Conservation (phyloP, 768 basidiomycete genomes). For the Russula vinacea region DNA sequence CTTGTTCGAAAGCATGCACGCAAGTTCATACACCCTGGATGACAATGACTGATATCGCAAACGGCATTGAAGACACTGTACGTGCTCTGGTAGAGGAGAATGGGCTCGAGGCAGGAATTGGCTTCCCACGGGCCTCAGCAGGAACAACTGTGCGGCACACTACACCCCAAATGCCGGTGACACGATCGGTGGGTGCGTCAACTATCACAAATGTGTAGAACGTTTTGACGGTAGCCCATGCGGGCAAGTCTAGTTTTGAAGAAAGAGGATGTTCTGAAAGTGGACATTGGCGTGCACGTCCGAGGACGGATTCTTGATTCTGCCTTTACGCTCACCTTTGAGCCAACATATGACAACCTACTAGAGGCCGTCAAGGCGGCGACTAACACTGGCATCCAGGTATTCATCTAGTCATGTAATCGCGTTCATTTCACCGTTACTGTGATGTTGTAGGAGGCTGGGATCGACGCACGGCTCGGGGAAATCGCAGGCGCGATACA, state of each 20-base stretch:
- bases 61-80: slow-evolving; percentile 89
- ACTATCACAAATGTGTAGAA: neutral
- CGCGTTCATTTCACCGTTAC: slow-evolving; percentile 11
- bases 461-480: slow-evolving; percentile 91
- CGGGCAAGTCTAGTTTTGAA: slow-evolving; percentile 57
- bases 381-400: slow-evolving; percentile 87
- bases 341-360: slow-evolving; percentile 85
- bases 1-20: slow-evolving; percentile 82
- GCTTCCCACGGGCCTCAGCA: slow-evolving; percentile 92
- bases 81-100: slow-evolving; percentile 90
- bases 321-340: slow-evolving; percentile 89
- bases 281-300: slow-evolving; percentile 97
- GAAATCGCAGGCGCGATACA: slow-evolving; percentile 91
- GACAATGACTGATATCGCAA: slow-evolving; percentile 90
- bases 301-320: slow-evolving; percentile 94
- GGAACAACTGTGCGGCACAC: slow-evolving; percentile 95
- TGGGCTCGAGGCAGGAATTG: slow-evolving; percentile 81
- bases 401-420: slow-evolving; percentile 33
- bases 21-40: slow-evolving; percentile 88
- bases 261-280: slow-evolving; percentile 86
- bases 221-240: slow-evolving; percentile 4
- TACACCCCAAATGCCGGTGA: slow-evolving; percentile 95
- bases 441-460: slow-evolving; percentile 66
- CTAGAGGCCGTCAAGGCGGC: slow-evolving; percentile 91
- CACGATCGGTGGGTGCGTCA: slow-evolving; percentile 56